Conservation (phyloP, 805 yeast species). For the Candida khao-thaluensis region DNA sequence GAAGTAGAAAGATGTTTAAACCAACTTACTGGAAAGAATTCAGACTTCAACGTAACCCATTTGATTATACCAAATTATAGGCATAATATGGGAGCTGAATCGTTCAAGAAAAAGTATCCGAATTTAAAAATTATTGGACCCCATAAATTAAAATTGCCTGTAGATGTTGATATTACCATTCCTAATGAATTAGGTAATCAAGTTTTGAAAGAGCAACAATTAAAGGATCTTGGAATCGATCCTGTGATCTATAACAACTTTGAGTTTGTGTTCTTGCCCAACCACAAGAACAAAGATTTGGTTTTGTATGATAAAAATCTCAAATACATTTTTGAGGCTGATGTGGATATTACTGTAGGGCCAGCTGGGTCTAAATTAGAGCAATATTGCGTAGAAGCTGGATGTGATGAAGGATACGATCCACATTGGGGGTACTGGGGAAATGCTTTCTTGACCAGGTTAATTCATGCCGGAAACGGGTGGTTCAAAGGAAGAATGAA, state of each 20-base stretch:
- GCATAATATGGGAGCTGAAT: conserved; percentile 59
- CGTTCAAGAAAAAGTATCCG: conserved; percentile 52
- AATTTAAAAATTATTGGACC: conserved; percentile 52
- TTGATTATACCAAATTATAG: conserved; percentile 60
- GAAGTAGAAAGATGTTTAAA: conserved; percentile 40
- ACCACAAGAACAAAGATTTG: conserved; percentile 56
- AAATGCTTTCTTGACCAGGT: conserved; percentile 33
- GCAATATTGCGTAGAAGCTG: conserved; percentile 43
- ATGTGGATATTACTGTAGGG: conserved; percentile 57
- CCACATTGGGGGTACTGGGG: conserved; percentile 49
- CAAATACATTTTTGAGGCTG: conserved; percentile 58
- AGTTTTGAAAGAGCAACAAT: conserved; percentile 5
- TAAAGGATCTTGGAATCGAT: conserved; percentile 21
- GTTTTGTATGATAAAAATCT: conserved; percentile 46
- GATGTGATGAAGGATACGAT: conserved; percentile 39
- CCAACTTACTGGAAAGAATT: conserved; percentile 27
- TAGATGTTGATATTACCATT: conserved; percentile 40
- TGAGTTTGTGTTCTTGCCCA: conserved; percentile 54
- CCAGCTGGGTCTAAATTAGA: conserved; percentile 33
- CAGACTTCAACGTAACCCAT: conserved; percentile 40
- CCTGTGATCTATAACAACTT: conserved; percentile 39
- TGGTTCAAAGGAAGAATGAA: conserved; percentile 1
- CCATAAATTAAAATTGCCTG: conserved; percentile 8
- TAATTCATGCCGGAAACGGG: conserved; percentile 34
- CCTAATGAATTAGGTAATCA: conserved; percentile 33